Conservation (phyloP, 345 rosid species). For the Boechera retrofracta region DNA sequence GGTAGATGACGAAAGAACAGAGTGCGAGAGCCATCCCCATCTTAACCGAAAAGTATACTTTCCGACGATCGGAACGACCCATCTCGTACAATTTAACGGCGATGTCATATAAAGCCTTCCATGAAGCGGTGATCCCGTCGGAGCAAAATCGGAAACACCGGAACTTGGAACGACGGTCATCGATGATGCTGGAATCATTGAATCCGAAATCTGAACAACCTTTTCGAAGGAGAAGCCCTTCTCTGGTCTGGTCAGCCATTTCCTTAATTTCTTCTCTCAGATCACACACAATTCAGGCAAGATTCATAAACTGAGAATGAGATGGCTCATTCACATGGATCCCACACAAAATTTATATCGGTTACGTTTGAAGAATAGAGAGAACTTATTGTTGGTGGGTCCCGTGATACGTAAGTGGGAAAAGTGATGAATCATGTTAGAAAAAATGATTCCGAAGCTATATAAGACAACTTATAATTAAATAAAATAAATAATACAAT, state of each 20-base stretch:
- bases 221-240: conserved; percentile 59
- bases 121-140: conserved; percentile 50
- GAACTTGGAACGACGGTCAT: conserved; percentile 43
- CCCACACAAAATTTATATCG: neutral
- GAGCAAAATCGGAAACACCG: conserved; percentile 55
- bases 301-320: neutral
- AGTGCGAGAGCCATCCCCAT: conserved; percentile 77
- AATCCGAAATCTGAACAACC: conserved; percentile 64
- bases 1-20: conserved; percentile 64
- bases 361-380: neutral
- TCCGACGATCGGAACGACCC: conserved; percentile 84
- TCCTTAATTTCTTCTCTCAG: neutral
- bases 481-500: too few species aligned
- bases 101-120: conserved; percentile 46
- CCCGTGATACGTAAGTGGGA: neutral
- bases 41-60: conserved; percentile 63
- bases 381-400: neutral
- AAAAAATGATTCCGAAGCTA: neutral
- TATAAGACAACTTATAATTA: neutral
- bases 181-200: conserved; percentile 45
- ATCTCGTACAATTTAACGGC: conserved; percentile 56
- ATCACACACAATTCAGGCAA: conserved; percentile 6
- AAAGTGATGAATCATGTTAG: neutral
- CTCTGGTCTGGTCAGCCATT: conserved; percentile 63
- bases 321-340: conserved; percentile 13